phyloP scores from a whole-genome alignment of 1,284 basidiomycete species.

The Anthracocystis panici-leucophaei region DNA sequence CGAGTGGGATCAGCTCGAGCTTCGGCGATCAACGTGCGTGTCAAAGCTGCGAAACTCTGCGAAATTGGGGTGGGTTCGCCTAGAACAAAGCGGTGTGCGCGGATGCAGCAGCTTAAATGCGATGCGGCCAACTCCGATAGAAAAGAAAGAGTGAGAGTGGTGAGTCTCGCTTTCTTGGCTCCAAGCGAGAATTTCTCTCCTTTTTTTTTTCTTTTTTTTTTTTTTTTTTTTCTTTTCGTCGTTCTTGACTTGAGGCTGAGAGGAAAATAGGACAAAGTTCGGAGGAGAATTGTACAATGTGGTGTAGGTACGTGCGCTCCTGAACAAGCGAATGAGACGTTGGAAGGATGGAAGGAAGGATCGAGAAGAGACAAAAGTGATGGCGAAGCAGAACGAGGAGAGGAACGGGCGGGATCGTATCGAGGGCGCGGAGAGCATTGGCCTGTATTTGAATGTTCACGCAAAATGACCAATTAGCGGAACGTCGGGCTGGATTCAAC shows the following conservation, averaged over 20 bases:
- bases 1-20: neutral
- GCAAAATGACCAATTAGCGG: neutral
- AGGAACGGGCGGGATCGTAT: neutral
- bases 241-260: neutral
- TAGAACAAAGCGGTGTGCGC: constrained; percentile 5
- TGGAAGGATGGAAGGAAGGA: neutral
- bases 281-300: neutral
- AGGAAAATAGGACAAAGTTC: neutral
- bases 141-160: too few relatives aligned
- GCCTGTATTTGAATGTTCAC: neutral
- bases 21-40: neutral
- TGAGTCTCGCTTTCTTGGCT: neutral
- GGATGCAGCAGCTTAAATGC: neutral
- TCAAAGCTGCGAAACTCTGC: neutral
- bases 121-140: constrained; percentile 4
- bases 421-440: neutral
- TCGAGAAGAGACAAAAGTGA: neutral
- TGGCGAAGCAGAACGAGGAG: neutral
- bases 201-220: too few relatives aligned
- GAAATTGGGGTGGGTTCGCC: too few relatives aligned
- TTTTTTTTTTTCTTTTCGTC: too few relatives aligned
- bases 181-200: neutral
- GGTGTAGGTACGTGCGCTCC: neutral
- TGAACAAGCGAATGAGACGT: neutral
- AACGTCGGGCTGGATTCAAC: neutral